These are phyloP conservation scores for Alternaria triticimaculans DNA, from an alignment of 2,329 filamentous ascomycete species.

Conservation along the genomic window DNA sequence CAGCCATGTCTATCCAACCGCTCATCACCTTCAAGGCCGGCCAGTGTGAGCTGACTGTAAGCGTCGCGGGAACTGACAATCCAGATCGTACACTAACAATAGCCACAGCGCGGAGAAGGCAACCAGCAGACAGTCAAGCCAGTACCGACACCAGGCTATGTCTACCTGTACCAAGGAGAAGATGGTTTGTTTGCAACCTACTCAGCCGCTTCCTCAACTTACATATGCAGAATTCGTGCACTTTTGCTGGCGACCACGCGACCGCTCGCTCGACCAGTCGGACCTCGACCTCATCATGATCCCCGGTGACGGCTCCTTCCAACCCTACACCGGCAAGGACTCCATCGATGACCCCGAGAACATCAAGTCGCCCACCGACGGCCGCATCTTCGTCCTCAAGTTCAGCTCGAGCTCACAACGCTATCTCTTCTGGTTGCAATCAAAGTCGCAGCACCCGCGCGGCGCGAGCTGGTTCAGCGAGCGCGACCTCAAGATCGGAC, in stretches of 20 bases:
- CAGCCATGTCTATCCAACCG: conserved; percentile 77
- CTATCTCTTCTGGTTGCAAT: conserved; percentile 96
- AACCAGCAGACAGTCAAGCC: conserved; percentile 69
- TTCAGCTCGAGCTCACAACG: conserved; percentile 91
- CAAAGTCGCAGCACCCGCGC: conserved; percentile 76
- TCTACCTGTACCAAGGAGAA: conserved; percentile 85
- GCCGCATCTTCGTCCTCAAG: conserved; percentile 90
- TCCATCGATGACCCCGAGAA: conserved; percentile 61
- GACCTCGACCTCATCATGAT: conserved; percentile 94
- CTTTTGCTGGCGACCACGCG: conserved; percentile 94
- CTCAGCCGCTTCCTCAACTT: conserved; percentile 6
- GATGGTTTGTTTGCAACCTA: conserved; percentile 67
- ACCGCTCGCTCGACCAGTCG: conserved; percentile 71
- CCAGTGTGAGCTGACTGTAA: conserved; percentile 82
- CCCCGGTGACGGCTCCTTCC: conserved; percentile 84
- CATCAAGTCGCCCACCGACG: conserved; percentile 73
- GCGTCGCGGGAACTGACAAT: conserved; percentile 41
- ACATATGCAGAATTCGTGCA: conserved; percentile 75
- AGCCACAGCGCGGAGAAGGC: conserved; percentile 28
- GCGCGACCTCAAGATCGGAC: conserved; percentile 83
- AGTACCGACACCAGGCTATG: conserved; percentile 76
- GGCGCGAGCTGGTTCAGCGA: conserved; percentile 80
- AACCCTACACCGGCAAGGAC: conserved; percentile 70
- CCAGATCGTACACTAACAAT: conserved; percentile 20
- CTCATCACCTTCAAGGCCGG: conserved; percentile 97